Percentiles rank a stretch among this genome's conserved stretches.
Conservation (phyloP, 2,329 filamentous ascomycete species). For the Fusarium sp. region DNA sequence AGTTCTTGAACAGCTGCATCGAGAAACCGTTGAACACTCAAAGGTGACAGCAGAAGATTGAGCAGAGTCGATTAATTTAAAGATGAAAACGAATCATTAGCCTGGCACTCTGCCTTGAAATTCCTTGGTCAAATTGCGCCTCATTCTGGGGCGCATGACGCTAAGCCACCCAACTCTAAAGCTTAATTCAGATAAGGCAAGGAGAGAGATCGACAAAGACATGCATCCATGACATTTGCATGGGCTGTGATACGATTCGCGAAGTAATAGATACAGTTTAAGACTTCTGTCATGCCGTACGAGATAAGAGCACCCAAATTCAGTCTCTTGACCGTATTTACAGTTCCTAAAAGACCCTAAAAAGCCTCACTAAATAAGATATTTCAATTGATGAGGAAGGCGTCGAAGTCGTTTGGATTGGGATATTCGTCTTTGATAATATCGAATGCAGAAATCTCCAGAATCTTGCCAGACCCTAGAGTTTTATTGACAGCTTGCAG, state of each 20-base stretch:
- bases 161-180: constrained; percentile 9
- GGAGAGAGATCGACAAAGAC: neutral
- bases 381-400: neutral
- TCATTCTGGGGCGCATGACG: neutral
- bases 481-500: neutral
- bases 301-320: neutral
- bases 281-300: neutral
- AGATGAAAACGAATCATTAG: neutral
- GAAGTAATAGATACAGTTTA: neutral
- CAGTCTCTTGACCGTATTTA: too few relatives aligned
- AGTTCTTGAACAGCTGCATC: constrained; percentile 13
- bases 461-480: neutral
- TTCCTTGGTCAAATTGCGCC: neutral
- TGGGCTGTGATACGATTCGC: neutral
- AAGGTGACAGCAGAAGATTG: too few relatives aligned
- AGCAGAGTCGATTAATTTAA: neutral
- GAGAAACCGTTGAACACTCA: too few relatives aligned
- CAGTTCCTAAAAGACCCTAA: too few relatives aligned
- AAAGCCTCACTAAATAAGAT: too few relatives aligned
- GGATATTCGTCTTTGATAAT: neutral
- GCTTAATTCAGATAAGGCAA: neutral
- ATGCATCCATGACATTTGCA: neutral
- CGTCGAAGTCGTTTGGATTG: neutral
- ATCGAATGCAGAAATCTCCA: neutral
- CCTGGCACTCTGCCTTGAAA: neutral